Evolutionary conservation across 805 yeast species (phyloP).

Genomic region (Candida palmyrensis): DNA sequence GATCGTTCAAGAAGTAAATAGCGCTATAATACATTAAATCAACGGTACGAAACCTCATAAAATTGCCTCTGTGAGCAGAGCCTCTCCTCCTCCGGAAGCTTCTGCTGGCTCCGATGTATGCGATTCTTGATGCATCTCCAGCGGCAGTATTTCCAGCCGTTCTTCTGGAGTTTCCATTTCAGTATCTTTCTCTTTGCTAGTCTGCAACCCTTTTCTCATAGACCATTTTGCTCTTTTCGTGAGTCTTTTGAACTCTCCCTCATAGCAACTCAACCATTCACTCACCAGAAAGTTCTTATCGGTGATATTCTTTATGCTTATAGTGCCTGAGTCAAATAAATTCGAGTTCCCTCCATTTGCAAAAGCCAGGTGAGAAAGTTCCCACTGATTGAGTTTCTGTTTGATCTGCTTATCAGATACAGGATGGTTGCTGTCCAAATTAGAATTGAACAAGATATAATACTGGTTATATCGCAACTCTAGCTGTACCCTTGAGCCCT

Average conservation of each 20-base stretch:
- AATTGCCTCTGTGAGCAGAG: too few relatives aligned
- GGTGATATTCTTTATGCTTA: constrained; percentile 28
- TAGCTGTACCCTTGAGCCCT: constrained; percentile 59
- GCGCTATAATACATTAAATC: too few relatives aligned
- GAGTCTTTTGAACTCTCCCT: constrained; percentile 34
- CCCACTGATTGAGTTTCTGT: constrained; percentile 65
- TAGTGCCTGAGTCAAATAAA: constrained; percentile 14
- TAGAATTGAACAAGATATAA: constrained; percentile 74
- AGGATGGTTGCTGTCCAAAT: constrained; percentile 68
- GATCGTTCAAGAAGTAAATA: constrained; percentile 28
- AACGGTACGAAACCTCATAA: too few relatives aligned
- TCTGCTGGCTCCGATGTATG: too few relatives aligned
- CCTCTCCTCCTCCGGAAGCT: too few relatives aligned
- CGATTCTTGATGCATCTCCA: too few relatives aligned
- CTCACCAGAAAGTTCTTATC: constrained; percentile 44
- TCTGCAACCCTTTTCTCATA: constrained; percentile 13
- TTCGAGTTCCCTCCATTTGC: constrained; percentile 13
- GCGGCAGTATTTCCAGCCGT: not conserved
- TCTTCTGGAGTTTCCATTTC: not conserved
- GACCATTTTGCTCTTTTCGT: constrained; percentile 31
- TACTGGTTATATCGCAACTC: constrained; percentile 74
- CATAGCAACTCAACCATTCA: constrained; percentile 38
- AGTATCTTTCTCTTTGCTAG: not conserved
- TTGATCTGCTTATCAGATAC: constrained; percentile 50
- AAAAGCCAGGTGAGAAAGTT: constrained; percentile 38